Evolutionary conservation across 1,139 yeast species (phyloP).

Genomic region (Protomyces arabidopsidicola): DNA sequence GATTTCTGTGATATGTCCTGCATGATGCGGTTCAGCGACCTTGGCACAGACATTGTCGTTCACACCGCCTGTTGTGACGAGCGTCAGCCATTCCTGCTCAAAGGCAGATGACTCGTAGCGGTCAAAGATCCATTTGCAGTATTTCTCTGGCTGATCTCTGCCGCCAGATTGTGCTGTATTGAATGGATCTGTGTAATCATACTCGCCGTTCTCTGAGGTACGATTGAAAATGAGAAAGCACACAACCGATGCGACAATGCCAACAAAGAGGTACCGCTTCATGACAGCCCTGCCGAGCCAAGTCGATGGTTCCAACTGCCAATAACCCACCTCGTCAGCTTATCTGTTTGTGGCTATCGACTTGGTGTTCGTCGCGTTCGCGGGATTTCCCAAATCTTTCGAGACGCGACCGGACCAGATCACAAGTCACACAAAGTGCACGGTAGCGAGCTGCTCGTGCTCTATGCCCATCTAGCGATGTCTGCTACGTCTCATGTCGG

Average conservation of each 20-base stretch:
- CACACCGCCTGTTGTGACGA: constrained; percentile 1
- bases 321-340: too few relatives aligned
- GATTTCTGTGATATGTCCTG: constrained; percentile 3
- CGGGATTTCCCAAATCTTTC: too few relatives aligned
- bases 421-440: too few relatives aligned
- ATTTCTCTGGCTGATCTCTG: not conserved
- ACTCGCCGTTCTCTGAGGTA: not conserved
- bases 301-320: too few relatives aligned
- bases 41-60: constrained; percentile 8
- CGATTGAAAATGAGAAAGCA: not conserved
- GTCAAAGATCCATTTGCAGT: constrained; percentile 19
- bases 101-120: constrained; percentile 9
- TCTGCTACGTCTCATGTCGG: not conserved
- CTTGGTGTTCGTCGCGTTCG: too few relatives aligned
- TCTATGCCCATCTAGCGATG: not conserved
- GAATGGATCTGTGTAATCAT: not conserved
- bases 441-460: too few relatives aligned
- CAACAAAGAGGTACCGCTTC: not conserved
- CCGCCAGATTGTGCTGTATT: too few relatives aligned
- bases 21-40: constrained; percentile 10
- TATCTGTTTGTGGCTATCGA: too few relatives aligned
- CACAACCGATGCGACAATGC: not conserved
- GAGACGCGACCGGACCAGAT: too few relatives aligned
- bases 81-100: constrained; percentile 14
- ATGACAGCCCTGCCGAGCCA: not conserved